Percentiles rank a stretch among this genome's conserved stretches.
These are phyloP conservation scores for Dovyalis caffra DNA, from an alignment of 345 rosid species.

Conservation along the genomic window DNA sequence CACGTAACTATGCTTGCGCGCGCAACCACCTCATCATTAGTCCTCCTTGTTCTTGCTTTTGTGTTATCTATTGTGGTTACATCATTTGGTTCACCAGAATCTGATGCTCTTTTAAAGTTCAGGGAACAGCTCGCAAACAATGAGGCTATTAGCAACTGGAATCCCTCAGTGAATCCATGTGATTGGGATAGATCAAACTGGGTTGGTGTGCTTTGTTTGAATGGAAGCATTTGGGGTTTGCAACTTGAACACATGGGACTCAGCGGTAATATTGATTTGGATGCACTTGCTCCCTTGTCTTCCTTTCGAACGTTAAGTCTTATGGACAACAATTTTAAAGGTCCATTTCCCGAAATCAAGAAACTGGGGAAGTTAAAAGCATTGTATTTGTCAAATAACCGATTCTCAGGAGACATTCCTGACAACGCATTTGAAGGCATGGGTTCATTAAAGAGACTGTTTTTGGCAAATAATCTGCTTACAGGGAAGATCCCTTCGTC, in stretches of 20 bases:
- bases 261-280: constrained; percentile 43
- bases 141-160: constrained; percentile 36
- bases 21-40: background rate
- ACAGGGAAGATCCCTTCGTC: constrained; percentile 58
- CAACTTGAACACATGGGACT: constrained; percentile 59
- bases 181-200: constrained; percentile 37
- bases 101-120: constrained; percentile 22
- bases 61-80: background rate
- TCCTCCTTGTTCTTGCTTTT: background rate
- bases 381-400: constrained; percentile 61
- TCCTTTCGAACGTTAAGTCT: constrained; percentile 58
- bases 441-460: constrained; percentile 53
- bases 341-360: constrained; percentile 52
- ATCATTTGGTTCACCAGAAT: constrained; percentile 8
- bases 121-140: constrained; percentile 6
- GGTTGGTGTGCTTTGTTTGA: constrained; percentile 58
- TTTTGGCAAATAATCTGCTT: constrained; percentile 56
- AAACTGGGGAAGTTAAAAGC: constrained; percentile 47
- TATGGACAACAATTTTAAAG: constrained; percentile 61
- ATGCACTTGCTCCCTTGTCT: constrained; percentile 37
- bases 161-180: constrained; percentile 40
- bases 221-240: constrained; percentile 51
- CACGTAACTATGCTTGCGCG: constrained; percentile 25
- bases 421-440: constrained; percentile 56
- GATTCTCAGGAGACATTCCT: constrained; percentile 51